phyloP scores from a whole-genome alignment of 2,329 filamentous ascomycete genomes.

The Alternaria sp. region DNA sequence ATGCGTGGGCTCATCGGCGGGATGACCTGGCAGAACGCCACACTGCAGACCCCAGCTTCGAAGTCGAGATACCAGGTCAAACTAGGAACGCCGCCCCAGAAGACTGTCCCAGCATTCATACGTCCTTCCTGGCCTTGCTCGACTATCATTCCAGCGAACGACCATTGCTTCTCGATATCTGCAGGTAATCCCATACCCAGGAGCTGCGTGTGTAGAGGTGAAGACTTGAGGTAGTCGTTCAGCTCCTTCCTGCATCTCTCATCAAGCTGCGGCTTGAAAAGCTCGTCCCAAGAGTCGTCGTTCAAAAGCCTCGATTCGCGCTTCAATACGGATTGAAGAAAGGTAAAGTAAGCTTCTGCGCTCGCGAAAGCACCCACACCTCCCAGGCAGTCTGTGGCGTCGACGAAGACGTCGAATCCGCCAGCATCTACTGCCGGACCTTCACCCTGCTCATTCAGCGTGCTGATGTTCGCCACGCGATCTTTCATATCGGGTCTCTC shows the following conservation, averaged over 20 bases:
- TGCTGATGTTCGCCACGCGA: constrained; percentile 35
- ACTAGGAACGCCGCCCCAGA: constrained; percentile 14
- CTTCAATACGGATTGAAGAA: constrained; percentile 35
- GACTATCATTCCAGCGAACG: not conserved
- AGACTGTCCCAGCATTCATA: constrained; percentile 10
- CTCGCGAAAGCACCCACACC: constrained; percentile 31
- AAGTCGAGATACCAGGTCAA: constrained; percentile 16
- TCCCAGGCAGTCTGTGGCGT: constrained; percentile 29
- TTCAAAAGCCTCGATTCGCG: constrained; percentile 21
- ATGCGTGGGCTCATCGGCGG: constrained; percentile 16
- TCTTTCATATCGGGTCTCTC: constrained; percentile 26
- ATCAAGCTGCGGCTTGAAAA: constrained; percentile 42
- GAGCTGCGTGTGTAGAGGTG: constrained; percentile 12
- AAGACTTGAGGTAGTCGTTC: constrained; percentile 23
- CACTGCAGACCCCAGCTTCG: constrained; percentile 15
- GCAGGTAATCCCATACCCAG: constrained; percentile 13
- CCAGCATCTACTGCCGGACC: not conserved
- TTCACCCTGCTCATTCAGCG: constrained; percentile 18
- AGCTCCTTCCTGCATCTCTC: constrained; percentile 16
- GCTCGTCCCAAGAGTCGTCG: constrained; percentile 26
- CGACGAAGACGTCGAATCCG: not conserved
- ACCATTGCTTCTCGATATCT: not conserved
- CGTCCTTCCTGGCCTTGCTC: constrained; percentile 4
- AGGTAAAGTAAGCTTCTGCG: constrained; percentile 37
- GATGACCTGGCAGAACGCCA: constrained; percentile 17